phyloP scores from a whole-genome alignment of 257 asterid species.

The Penstemon newberryi region DNA sequence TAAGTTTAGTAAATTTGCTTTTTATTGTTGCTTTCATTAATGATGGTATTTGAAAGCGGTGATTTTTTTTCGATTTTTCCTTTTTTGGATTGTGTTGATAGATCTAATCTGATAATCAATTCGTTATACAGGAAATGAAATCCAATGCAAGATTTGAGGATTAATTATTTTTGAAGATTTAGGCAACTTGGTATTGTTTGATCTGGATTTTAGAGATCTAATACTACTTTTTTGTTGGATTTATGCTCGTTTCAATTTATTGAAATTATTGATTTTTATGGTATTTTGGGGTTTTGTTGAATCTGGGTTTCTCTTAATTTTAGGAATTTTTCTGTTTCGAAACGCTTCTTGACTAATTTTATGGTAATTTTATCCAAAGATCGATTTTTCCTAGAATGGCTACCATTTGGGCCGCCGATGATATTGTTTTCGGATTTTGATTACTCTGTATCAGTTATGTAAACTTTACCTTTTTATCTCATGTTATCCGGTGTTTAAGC shows the following conservation, averaged over 20 bases:
- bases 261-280: slow-evolving; percentile 34
- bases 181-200: slow-evolving; percentile 42
- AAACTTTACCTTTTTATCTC: slow-evolving; percentile 1
- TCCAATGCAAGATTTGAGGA: slow-evolving; percentile 48
- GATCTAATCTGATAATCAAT: slow-evolving; percentile 41
- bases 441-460: slow-evolving; percentile 15
- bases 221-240: slow-evolving; percentile 21
- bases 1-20: not conserved
- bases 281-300: slow-evolving; percentile 24
- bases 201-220: slow-evolving; percentile 67
- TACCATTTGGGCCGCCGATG: slow-evolving; percentile 9
- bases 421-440: slow-evolving; percentile 28
- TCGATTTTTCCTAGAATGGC: slow-evolving; percentile 23
- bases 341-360: slow-evolving; percentile 28
- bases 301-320: slow-evolving; percentile 38
- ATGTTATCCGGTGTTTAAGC: slow-evolving; percentile 24
- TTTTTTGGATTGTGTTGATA: slow-evolving; percentile 30
- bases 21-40: not conserved
- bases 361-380: slow-evolving; percentile 27
- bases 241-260: slow-evolving; percentile 40
- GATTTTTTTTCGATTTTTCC: not conserved
- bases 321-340: slow-evolving; percentile 25
- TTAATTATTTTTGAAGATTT: slow-evolving; percentile 32
- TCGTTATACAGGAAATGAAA: slow-evolving; percentile 17
- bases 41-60: not conserved